Percentiles rank a stretch among this genome's conserved stretches.
Evolutionary conservation across 164 flowering plant species (phyloP).

Genomic region (Vitis amurensis): DNA sequence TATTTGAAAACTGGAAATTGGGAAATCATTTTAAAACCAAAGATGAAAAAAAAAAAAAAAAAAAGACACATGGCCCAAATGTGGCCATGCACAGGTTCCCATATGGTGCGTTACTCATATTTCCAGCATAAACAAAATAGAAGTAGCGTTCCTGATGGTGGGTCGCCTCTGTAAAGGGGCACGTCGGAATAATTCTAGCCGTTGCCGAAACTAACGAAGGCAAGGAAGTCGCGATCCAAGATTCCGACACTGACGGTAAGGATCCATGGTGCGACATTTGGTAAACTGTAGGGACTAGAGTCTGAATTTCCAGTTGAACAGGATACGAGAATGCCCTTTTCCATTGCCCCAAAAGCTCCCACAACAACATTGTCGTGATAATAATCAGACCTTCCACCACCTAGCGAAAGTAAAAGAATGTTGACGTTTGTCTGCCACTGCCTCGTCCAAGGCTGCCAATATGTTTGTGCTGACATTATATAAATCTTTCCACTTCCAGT

Average conservation of each 20-base stretch:
- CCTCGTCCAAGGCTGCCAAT: conserved; percentile 27
- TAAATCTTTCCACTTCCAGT: conserved; percentile 96
- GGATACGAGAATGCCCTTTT: conserved; percentile 56
- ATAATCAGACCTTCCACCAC: conserved; percentile 45
- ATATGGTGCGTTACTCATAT: conserved; percentile 38
- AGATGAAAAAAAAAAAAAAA: no score
- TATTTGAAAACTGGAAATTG: no score
- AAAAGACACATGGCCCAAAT: no score
- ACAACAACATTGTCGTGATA: conserved; percentile 49
- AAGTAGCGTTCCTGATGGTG: conserved; percentile 22
- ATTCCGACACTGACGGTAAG: conserved; percentile 69
- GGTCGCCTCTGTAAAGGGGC: conserved; percentile 39
- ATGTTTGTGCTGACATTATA: conserved; percentile 48
- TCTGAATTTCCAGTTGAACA: conserved; percentile 70
- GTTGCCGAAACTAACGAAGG: conserved; percentile 49
- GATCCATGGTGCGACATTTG: conserved; percentile 68
- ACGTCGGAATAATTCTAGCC: conserved; percentile 62
- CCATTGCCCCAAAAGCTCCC: conserved; percentile 67
- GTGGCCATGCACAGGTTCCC: conserved; percentile 54
- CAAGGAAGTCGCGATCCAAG: conserved; percentile 65
- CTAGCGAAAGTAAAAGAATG: conserved; percentile 54
- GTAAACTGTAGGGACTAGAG: conserved; percentile 42
- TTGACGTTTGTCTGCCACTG: conserved; percentile 52
- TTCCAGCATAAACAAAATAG: conserved; percentile 51
- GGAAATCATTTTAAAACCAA: no score